Conservation (phyloP, 805 yeast genomes). For the Nakazawaea wyomingensis region DNA sequence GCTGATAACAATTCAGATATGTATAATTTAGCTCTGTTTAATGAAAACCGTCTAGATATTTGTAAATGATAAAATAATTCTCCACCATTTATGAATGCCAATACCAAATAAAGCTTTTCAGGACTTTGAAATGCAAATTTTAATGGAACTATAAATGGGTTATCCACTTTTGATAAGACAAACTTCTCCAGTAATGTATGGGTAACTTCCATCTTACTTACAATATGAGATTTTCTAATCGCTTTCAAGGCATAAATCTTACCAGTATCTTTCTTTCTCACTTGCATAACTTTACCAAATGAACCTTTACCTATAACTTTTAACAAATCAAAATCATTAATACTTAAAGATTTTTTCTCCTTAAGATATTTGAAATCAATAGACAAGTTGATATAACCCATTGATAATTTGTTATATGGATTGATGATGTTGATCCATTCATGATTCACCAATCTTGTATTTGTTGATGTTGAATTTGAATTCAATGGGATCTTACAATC, state of each 20-base stretch:
- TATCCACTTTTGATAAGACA: conserved; percentile 85
- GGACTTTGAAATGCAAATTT: conserved; percentile 96
- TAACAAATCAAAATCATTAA: conserved; percentile 87
- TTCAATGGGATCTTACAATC: conserved; percentile 55
- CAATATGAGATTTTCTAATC: conserved; percentile 88
- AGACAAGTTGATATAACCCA: conserved; percentile 45
- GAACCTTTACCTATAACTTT: conserved; percentile 98
- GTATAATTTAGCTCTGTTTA: conserved; percentile 87
- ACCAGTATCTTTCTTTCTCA: conserved; percentile 89
- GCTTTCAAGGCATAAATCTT: conserved; percentile 94
- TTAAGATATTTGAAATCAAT: conserved; percentile 60
- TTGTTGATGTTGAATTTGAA: conserved; percentile 32
- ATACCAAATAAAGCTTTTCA: conserved; percentile 86
- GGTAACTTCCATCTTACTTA: conserved; percentile 88
- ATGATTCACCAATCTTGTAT: conserved; percentile 62
- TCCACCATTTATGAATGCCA: conserved; percentile 95
- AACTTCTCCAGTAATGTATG: conserved; percentile 97
- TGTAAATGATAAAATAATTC: conserved; percentile 93
- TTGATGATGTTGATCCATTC: conserved; percentile 37
- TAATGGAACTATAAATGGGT: conserved; percentile 94
- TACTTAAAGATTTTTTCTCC: conserved; percentile 62
- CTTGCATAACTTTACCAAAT: conserved; percentile 99
- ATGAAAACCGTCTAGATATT: conserved; percentile 80
- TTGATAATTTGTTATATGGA: conserved; percentile 26
- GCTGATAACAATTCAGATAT: conserved; percentile 93